Conservation (phyloP, 495 filamentous ascomycete genomes). For the Terfezia claveryi region DNA sequence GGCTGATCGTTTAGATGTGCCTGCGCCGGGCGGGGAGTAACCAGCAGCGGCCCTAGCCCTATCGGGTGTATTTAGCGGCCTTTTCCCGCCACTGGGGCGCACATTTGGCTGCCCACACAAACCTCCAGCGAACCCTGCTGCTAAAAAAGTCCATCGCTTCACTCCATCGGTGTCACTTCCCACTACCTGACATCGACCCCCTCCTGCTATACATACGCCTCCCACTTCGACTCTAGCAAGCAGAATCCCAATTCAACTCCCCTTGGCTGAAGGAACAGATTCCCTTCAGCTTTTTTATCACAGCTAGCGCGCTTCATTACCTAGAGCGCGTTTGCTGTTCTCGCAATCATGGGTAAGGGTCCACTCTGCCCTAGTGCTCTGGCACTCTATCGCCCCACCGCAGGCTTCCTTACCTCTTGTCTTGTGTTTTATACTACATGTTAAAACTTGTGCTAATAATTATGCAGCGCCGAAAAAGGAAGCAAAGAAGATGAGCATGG, state of each 20-base stretch:
- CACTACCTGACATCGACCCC: too few species aligned
- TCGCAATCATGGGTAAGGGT: slow-evolving; percentile 80
- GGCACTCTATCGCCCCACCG: slow-evolving; percentile 1
- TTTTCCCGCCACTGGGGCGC: too few species aligned
- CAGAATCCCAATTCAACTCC: neutral
- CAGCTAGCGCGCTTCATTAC: slow-evolving; percentile 18
- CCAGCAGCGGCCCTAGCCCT: too few species aligned
- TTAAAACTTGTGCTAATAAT: slow-evolving; percentile 22
- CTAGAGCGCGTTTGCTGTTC: slow-evolving; percentile 28
- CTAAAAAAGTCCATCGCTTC: slow-evolving; percentile 23
- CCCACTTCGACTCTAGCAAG: too few species aligned
- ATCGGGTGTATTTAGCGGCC: too few species aligned
- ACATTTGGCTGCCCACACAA: too few species aligned
- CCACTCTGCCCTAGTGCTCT: neutral
- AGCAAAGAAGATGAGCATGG: slow-evolving; percentile 83
- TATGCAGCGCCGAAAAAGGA: slow-evolving; percentile 62
- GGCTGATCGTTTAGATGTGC: too few species aligned
- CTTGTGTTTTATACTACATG: slow-evolving; percentile 1
- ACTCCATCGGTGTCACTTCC: slow-evolving; percentile 21
- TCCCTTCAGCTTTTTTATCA: slow-evolving; percentile 7
- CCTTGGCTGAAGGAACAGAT: slow-evolving; percentile 2
- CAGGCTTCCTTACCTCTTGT: neutral
- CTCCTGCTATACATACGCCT: too few species aligned
- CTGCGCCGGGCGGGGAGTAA: too few species aligned
- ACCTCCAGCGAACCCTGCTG: slow-evolving; percentile 2